A percentile compares a stretch with the other conserved stretches of the same genome.
phyloP scores from a whole-genome alignment of 202 grass and related monocot genomes.

The Eragrostis tef region DNA sequence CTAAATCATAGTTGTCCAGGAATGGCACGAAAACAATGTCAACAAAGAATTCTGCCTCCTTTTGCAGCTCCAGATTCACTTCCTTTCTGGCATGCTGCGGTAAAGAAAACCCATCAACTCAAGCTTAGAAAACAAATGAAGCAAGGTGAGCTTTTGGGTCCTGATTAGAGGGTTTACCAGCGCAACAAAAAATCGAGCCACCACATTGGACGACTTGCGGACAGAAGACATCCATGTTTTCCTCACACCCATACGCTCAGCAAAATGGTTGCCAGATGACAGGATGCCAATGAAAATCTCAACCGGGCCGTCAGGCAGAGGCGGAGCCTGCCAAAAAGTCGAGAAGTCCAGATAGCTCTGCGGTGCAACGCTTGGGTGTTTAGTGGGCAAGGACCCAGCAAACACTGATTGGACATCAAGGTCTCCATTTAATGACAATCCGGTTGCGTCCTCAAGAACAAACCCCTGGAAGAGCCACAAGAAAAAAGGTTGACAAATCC shows the following conservation, averaged over 20 bases:
- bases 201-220: slow-evolving; percentile 55
- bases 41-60: slow-evolving; percentile 76
- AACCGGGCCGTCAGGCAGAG: slow-evolving; percentile 58
- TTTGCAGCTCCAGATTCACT: slow-evolving; percentile 68
- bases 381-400: slow-evolving; percentile 69
- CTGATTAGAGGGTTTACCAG: slow-evolving; percentile 53
- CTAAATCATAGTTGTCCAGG: slow-evolving; percentile 78
- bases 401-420: slow-evolving; percentile 72
- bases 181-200: slow-evolving; percentile 78
- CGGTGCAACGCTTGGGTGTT: slow-evolving; percentile 56
- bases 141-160: not conserved
- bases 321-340: slow-evolving; percentile 59
- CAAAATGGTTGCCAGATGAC: slow-evolving; percentile 85
- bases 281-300: slow-evolving; percentile 82
- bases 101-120: slow-evolving; percentile 26
- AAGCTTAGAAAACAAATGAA: slow-evolving; percentile 6
- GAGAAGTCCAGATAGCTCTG: slow-evolving; percentile 67
- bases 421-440: slow-evolving; percentile 68
- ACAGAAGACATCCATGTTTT: slow-evolving; percentile 84
- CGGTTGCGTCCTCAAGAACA: slow-evolving; percentile 78
- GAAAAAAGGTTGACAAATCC: slow-evolving; percentile 4
- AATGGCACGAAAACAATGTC: slow-evolving; percentile 80
- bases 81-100: slow-evolving; percentile 68
- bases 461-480: slow-evolving; percentile 57
- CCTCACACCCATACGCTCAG: slow-evolving; percentile 74